Conservation (phyloP, 495 filamentous ascomycete species). For the Xylaria cubensis region DNA sequence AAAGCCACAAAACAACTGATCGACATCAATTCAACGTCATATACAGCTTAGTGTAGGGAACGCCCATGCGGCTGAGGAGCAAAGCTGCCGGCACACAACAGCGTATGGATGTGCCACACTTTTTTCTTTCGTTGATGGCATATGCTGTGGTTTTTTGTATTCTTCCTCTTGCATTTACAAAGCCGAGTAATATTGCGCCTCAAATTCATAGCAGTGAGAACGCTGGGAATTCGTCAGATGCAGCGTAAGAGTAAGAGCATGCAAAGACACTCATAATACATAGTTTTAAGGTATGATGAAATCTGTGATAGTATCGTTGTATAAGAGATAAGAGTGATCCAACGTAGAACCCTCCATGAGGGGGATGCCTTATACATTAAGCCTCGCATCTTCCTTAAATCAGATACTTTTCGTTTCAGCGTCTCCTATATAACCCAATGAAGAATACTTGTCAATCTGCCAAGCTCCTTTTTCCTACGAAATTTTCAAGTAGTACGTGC, state of each 20-base stretch:
- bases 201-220: background rate
- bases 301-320: background rate
- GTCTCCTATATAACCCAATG: background rate
- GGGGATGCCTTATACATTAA: background rate
- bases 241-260: background rate
- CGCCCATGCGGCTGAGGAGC: constrained; percentile 1
- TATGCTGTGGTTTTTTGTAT: background rate
- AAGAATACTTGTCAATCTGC: background rate
- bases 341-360: background rate
- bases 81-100: background rate
- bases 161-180: background rate
- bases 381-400: background rate
- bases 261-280: background rate
- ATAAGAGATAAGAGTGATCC: background rate
- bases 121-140: background rate
- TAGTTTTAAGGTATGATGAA: background rate
- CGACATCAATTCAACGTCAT: constrained; percentile 37
- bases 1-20: constrained; percentile 36
- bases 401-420: background rate
- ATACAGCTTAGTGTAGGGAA: constrained; percentile 22
- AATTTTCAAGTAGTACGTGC: background rate
- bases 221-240: background rate
- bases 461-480: background rate
- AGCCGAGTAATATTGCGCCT: background rate
- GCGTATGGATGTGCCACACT: background rate